Percentiles rank a stretch among this genome's conserved stretches.
phyloP scores from a whole-genome alignment of 2,329 filamentous ascomycete genomes.

The Diaporthe vexans region DNA sequence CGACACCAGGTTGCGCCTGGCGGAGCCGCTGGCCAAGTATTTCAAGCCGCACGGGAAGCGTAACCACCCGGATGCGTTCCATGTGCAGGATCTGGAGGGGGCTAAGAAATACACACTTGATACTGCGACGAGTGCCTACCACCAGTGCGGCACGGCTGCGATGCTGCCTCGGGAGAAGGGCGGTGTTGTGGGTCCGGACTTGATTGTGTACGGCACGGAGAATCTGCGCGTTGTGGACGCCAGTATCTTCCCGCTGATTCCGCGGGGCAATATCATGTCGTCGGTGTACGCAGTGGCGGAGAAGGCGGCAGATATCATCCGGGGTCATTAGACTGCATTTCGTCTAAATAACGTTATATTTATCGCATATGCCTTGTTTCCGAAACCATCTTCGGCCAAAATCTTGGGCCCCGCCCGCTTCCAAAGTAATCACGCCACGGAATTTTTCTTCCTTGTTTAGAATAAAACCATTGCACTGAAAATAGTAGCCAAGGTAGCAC shows the following conservation, averaged over 20 bases:
- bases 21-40: conserved; percentile 50
- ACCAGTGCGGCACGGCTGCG: conserved; percentile 56
- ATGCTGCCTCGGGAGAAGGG: conserved; percentile 59
- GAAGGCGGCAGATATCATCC: conserved; percentile 54
- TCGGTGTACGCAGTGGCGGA: conserved; percentile 51
- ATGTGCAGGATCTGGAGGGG: conserved; percentile 41
- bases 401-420: no score
- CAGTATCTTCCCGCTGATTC: conserved; percentile 59
- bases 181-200: conserved; percentile 58
- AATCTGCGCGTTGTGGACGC: conserved; percentile 60
- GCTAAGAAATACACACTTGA: conserved; percentile 46
- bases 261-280: conserved; percentile 49
- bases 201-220: conserved; percentile 59
- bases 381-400: no score
- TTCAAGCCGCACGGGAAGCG: conserved; percentile 53
- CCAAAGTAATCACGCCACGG: no score
- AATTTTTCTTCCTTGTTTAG: no score
- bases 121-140: conserved; percentile 48
- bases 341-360: no score
- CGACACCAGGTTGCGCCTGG: conserved; percentile 43
- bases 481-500: no score
- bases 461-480: no score
- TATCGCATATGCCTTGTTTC: no score
- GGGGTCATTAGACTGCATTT: conserved; percentile 26
- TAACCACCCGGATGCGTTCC: conserved; percentile 48